Evolutionary conservation across 306 rosid genomes (phyloP), one percentile per base, ranked within the genome.

Genomic region (Glycyrrhiza uralensis): DNA sequence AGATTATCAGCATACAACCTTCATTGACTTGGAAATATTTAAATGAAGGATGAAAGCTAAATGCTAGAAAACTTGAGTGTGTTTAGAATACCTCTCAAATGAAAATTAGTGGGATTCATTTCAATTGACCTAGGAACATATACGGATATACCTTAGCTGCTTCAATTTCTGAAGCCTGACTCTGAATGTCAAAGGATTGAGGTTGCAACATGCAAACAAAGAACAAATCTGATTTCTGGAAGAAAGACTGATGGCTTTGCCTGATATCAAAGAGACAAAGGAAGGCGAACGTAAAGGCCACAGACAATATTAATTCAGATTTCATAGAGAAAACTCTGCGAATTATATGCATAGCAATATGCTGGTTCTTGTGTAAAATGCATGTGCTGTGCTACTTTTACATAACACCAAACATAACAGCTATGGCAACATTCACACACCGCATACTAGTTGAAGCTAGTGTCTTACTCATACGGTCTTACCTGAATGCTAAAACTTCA

Each of bases 401-500:
- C n/a, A 18, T 13, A 41, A 64, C 64, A 36, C 38, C 41, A 69
- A 52, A 24, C 45, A 66, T 47, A 66, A 70, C 39, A 55, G 6
- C n/a, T 10, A 45, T 57, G 45, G 41, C 41, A 36, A 42, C 26
- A 42, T 44, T 72, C 38, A 23, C 38, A 23, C 65, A 28, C 26
- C 6, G 18, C 20, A 33, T 35, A 10, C 11, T 52, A 29, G 61
- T 69, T 62, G 38, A 77, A 54, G 39, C 10, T 35, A 15, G 38
- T 46, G 64, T 64, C 39, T 30, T 69, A 82, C 88, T 57, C n/a
- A n/a, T n/a, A n/a, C n/a, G n/a, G n/a, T n/a, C 33, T 36, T 76
- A 90, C 98, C 92, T 91, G 84, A 94, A 89, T 12, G 97, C 91
- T 78, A 94, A 83, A 30, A 94, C 75, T 80, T 94, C 96, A 66